phyloP scores from a whole-genome alignment of 805 yeast genomes.

The Candida germanica region DNA sequence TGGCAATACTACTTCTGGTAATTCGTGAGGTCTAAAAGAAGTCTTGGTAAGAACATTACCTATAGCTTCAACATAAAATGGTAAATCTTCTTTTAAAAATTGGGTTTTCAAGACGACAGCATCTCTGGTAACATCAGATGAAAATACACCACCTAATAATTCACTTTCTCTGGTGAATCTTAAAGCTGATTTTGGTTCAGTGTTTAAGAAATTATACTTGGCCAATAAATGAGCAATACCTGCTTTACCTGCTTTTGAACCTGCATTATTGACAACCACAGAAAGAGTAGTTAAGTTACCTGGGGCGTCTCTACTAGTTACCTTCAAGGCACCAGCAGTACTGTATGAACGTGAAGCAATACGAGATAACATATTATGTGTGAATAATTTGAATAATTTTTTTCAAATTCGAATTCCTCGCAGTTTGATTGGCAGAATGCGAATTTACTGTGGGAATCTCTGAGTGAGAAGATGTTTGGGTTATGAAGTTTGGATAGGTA shows the following conservation, averaged over 20 bases:
- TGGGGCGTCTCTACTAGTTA: slow-evolving; percentile 55
- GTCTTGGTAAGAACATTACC: slow-evolving; percentile 72
- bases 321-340: slow-evolving; percentile 40
- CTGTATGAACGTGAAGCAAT: slow-evolving; percentile 41
- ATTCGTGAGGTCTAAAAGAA: slow-evolving; percentile 78
- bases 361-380: slow-evolving; percentile 39
- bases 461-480: background rate
- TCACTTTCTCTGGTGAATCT: slow-evolving; percentile 94
- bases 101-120: slow-evolving; percentile 73
- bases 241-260: slow-evolving; percentile 69
- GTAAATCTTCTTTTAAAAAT: slow-evolving; percentile 84
- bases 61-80: slow-evolving; percentile 84
- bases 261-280: slow-evolving; percentile 77
- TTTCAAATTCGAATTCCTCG: slow-evolving; percentile 6
- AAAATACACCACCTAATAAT: slow-evolving; percentile 81
- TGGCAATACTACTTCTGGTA: slow-evolving; percentile 78
- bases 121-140: slow-evolving; percentile 76
- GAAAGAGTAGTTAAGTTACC: slow-evolving; percentile 72
- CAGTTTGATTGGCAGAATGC: slow-evolving; percentile 9
- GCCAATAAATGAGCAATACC: slow-evolving; percentile 87
- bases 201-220: slow-evolving; percentile 80
- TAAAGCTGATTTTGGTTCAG: slow-evolving; percentile 78
- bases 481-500: background rate
- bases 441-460: slow-evolving; percentile 2
- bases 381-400: slow-evolving; percentile 1